phyloP scores from a whole-genome alignment of 768 basidiomycete species.

The Lentinula lateritia region DNA sequence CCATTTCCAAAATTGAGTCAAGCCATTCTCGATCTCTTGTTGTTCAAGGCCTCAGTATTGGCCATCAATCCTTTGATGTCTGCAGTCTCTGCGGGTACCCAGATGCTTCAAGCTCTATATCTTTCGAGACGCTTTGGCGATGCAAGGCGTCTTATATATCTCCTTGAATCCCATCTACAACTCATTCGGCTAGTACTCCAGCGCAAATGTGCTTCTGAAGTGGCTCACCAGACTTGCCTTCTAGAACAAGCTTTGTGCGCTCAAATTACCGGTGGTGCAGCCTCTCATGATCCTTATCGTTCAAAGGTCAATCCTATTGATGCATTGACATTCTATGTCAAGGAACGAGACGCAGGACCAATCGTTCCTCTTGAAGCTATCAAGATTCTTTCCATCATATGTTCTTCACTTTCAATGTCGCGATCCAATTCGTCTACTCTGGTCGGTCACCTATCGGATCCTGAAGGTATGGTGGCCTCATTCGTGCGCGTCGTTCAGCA shows the following conservation, averaged over 20 bases:
- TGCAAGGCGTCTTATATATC: slow-evolving; percentile 57
- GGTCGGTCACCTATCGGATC: slow-evolving; percentile 71
- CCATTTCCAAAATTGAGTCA: slow-evolving; percentile 60
- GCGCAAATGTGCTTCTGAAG: slow-evolving; percentile 47
- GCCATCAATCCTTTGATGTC: slow-evolving; percentile 79
- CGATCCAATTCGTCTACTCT: slow-evolving; percentile 67
- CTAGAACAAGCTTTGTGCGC: slow-evolving; percentile 76
- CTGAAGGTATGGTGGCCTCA: slow-evolving; percentile 62
- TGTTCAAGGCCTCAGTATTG: slow-evolving; percentile 71
- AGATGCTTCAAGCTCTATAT: slow-evolving; percentile 55
- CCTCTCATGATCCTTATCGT: slow-evolving; percentile 36
- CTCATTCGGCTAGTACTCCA: slow-evolving; percentile 60
- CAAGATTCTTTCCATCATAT: slow-evolving; percentile 60
- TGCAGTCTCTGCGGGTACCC: slow-evolving; percentile 55
- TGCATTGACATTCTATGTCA: slow-evolving; percentile 62
- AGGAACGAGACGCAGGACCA: slow-evolving; percentile 55
- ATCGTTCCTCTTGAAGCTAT: slow-evolving; percentile 63
- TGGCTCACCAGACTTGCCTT: slow-evolving; percentile 47
- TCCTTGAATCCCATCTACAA: slow-evolving; percentile 62
- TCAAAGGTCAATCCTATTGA: slow-evolving; percentile 68
- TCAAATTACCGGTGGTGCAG: slow-evolving; percentile 46
- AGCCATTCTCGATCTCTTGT: slow-evolving; percentile 61
- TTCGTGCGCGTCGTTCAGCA: slow-evolving; percentile 72
- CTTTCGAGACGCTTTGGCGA: slow-evolving; percentile 64
- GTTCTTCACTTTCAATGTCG: slow-evolving; percentile 54